Base-by-base conservation (phyloP, 225 moss, liverwort and hornwort species). In the Sphagnum tenellum region DNA sequence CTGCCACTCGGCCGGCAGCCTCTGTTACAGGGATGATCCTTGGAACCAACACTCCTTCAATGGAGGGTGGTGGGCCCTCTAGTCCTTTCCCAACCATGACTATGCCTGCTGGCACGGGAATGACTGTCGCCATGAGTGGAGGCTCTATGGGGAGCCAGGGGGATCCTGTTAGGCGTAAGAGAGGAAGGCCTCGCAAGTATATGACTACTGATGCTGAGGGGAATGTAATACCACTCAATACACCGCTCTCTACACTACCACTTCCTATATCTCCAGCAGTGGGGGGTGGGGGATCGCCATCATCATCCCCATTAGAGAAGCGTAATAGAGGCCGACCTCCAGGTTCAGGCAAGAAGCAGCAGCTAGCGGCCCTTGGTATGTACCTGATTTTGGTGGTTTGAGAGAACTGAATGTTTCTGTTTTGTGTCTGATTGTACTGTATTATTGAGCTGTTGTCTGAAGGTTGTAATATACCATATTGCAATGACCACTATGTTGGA, bases 131-230 rank as follows among this genome's bases (percentile, higher is more conserved):
- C 74, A 81, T 89, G 70, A 61, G 54, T 48, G 73, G 74, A 10
- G 71, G 72, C 56, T 64, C 83, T 53, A 70, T 62, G 44, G 12
- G 29, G 29, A 29, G 61, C 5, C 84, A 82, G 11, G 69, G 75
- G 45, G 93, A 93, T 70, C 83, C 93, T 66, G 86, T 76, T 0
- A 98, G 93, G 72, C 80, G 90, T 69, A 98, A 98, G 76, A 79
- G 93, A 77, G 98, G 98, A 46, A 86, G 98, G 74, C 98, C 98
- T 58, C 83, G 98, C 57, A 98, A 98, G 70, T 90, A 93, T 71
- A 71, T 66, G 46, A 77, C 70, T 70, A 71, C 64, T 44, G 80
- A 80, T 9, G 49, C 78, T 62, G 64, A 86, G 55, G 91, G 86
- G 50, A 66, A 71, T 48, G 60, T 69, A 3, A 72, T 79, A 59